Evolutionary conservation across 768 basidiomycete genomes (phyloP), one percentile per base, ranked within the genome.

Genomic region (Tylopilus intermedius): DNA sequence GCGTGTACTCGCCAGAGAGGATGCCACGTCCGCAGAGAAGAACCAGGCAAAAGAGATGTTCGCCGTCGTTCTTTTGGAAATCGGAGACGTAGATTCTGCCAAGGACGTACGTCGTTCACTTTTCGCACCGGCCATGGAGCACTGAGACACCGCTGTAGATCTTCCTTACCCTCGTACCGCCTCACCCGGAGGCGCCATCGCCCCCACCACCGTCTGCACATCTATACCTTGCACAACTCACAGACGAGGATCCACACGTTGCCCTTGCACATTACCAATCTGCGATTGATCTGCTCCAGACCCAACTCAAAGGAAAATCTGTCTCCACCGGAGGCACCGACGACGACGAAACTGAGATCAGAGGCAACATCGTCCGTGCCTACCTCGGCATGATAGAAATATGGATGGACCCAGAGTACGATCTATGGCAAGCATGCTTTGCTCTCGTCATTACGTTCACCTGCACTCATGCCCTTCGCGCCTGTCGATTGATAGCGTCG

Each of bases 331-430:
- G 71, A 14, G 70, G 59, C 15, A 40, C 60, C 47, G 63, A 64
- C 5, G 59, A 59, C n/a, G 67, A 62, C 49, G 85, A 59, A 14
- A 67, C 62, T 48, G 86, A 89, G 58, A 66, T 83, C 45, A 83
- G 75, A 62, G 77, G 69, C 30, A 89, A 82, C 62, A 83, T 86
- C 51, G 84, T 93, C 10, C 77, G 86, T 38, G 90, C 90, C 8
- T 77, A 94, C 21, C 78, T 93, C 29, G 88, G 87, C 8, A 93
- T 94, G 79, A 86, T 94, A 24, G 94, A 95, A 66, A 88, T 94
- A 14, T 96, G 93, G 93, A 95, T 96, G 92, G 89, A 94, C 62
- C 88, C 88, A 29, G 78, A 79, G 2, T 85, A 86, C 58, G 91
- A 94, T 75, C 74, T 95, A 46, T 94, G 93, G 93, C 87, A 61